Percentiles rank a stretch among this genome's conserved stretches.
These are phyloP conservation scores for Chenopodium berlandieri DNA, from an alignment of 148 eudicot genomes.

Conservation along the genomic window DNA sequence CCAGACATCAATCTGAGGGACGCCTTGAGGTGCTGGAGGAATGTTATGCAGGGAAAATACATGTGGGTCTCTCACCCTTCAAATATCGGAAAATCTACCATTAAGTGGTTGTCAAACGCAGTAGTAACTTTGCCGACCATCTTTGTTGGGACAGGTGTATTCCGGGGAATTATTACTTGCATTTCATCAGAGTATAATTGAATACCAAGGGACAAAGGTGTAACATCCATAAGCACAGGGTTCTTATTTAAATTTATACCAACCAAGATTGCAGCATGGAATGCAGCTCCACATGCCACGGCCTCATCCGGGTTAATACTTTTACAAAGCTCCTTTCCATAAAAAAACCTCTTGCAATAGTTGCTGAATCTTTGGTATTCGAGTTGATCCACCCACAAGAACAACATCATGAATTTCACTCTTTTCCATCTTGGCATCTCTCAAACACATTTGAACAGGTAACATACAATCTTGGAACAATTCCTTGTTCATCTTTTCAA, in stretches of 20 bases:
- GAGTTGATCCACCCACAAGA: too few relatives aligned
- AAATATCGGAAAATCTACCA: background rate
- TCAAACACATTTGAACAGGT: too few relatives aligned
- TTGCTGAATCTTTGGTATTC: too few relatives aligned
- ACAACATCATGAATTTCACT: too few relatives aligned
- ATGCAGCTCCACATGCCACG: background rate
- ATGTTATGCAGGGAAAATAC: background rate
- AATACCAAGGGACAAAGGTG: too few relatives aligned
- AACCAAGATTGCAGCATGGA: too few relatives aligned
- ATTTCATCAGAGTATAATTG: background rate
- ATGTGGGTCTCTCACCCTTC: background rate
- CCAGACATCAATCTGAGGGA: background rate
- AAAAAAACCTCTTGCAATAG: too few relatives aligned
- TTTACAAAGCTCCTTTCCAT: too few relatives aligned
- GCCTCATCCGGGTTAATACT: slow-evolving; percentile 8
- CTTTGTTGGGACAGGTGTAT: background rate
- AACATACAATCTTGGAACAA: background rate
- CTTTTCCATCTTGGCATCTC: too few relatives aligned
- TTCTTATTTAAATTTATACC: too few relatives aligned
- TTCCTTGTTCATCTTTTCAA: background rate
- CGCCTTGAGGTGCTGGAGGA: background rate
- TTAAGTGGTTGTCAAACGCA: background rate
- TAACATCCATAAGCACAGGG: too few relatives aligned
- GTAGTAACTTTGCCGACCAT: background rate
- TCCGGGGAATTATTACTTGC: background rate